phyloP scores from a whole-genome alignment of 179 eudicot genomes.

The Silene noctiflora region DNA sequence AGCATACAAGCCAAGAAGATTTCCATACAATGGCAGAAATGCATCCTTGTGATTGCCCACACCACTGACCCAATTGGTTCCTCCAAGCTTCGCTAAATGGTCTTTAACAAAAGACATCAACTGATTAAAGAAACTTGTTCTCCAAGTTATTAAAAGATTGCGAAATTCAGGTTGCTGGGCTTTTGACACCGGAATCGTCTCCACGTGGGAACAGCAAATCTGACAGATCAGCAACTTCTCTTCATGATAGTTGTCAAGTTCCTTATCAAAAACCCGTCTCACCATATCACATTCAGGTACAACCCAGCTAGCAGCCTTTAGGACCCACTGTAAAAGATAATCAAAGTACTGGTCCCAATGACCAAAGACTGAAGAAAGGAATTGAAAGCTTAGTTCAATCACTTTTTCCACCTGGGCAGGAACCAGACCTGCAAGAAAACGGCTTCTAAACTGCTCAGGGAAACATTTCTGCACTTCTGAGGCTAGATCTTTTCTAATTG shows the following conservation, averaged over 20 bases:
- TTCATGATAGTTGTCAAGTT: slow-evolving; percentile 92
- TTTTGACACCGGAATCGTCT: slow-evolving; percentile 44
- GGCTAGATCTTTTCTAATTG: slow-evolving; percentile 62
- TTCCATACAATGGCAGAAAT: slow-evolving; percentile 79
- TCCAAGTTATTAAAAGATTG: slow-evolving; percentile 45
- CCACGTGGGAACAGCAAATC: slow-evolving; percentile 72
- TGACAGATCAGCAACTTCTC: slow-evolving; percentile 86
- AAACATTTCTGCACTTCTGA: slow-evolving; percentile 62
- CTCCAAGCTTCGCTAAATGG: slow-evolving; percentile 38
- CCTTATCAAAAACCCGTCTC: slow-evolving; percentile 88
- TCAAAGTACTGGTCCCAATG: slow-evolving; percentile 63
- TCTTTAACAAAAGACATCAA: slow-evolving; percentile 46
- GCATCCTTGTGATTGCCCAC: slow-evolving; percentile 92
- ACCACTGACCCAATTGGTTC: slow-evolving; percentile 77
- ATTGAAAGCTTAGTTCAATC: slow-evolving; percentile 66
- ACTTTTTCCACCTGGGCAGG: slow-evolving; percentile 91
- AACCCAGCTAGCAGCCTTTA: slow-evolving; percentile 48
- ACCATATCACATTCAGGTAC: slow-evolving; percentile 69
- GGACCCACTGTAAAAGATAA: slow-evolving; percentile 58
- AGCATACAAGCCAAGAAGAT: slow-evolving; percentile 66
- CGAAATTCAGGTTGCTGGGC: slow-evolving; percentile 28
- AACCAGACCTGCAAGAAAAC: slow-evolving; percentile 37
- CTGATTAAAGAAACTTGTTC: slow-evolving; percentile 51
- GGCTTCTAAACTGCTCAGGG: slow-evolving; percentile 30
- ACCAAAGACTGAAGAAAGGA: slow-evolving; percentile 68